phyloP scores from a whole-genome alignment of 2,329 filamentous ascomycete species.

The Nothopassalora personata region DNA sequence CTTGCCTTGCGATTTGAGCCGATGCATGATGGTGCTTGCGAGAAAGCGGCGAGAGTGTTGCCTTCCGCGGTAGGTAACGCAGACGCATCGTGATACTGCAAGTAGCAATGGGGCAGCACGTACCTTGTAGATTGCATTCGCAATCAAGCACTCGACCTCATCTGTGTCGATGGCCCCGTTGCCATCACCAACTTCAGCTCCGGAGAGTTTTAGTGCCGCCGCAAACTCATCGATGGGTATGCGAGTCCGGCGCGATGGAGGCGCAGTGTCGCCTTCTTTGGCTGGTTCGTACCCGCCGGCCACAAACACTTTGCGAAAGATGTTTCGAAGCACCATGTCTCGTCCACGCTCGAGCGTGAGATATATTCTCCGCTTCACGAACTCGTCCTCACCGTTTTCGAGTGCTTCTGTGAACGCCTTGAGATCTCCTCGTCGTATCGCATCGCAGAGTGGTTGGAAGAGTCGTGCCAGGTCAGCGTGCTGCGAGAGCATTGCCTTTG shows the following conservation, averaged over 20 bases:
- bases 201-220: slow-evolving; percentile 71
- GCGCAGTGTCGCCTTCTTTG: slow-evolving; percentile 56
- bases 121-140: slow-evolving; percentile 99
- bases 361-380: slow-evolving; percentile 89
- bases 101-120: not conserved
- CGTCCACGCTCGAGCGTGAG: slow-evolving; percentile 87
- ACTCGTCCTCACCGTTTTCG: slow-evolving; percentile 77
- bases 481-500: slow-evolving; percentile 61
- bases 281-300: slow-evolving; percentile 73
- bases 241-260: slow-evolving; percentile 64
- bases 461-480: slow-evolving; percentile 72
- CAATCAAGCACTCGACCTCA: slow-evolving; percentile 90
- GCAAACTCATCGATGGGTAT: slow-evolving; percentile 79
- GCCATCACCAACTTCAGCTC: slow-evolving; percentile 47
- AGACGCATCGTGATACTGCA: not conserved
- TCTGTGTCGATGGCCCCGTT: slow-evolving; percentile 69
- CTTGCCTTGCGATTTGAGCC: not conserved
- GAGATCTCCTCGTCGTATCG: slow-evolving; percentile 78
- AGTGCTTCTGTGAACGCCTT: slow-evolving; percentile 78
- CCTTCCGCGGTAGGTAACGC: slow-evolving; percentile 10
- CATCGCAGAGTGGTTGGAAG: slow-evolving; percentile 70
- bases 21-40: not conserved
- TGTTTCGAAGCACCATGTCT: slow-evolving; percentile 85
- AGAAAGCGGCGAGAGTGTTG: slow-evolving; percentile 5
- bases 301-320: slow-evolving; percentile 86